phyloP scores from a whole-genome alignment of 2,329 filamentous ascomycete genomes.

The Rutstroemia sp. region DNA sequence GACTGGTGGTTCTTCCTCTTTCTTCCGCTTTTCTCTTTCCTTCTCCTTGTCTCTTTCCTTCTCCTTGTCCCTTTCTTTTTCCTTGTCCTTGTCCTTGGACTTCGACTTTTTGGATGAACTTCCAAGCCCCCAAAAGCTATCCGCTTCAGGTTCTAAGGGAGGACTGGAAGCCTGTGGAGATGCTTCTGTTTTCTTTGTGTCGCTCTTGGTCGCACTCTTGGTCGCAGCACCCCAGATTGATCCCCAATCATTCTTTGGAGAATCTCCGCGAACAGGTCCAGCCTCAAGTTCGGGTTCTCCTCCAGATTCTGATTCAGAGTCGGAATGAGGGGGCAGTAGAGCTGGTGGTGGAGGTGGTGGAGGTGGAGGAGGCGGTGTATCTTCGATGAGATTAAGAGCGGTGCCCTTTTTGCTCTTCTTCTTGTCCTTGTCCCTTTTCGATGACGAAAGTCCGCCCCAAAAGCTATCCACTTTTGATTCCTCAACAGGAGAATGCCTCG shows the following conservation, averaged over 20 bases:
- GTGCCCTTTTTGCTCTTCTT: slow-evolving; percentile 32
- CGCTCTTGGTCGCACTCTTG: slow-evolving; percentile 29
- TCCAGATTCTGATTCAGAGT: background rate
- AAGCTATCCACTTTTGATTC: slow-evolving; percentile 38
- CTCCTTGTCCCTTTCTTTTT: slow-evolving; percentile 40
- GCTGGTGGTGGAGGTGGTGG: background rate
- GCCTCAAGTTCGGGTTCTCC: slow-evolving; percentile 17
- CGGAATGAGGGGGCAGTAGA: background rate
- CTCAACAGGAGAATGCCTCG: slow-evolving; percentile 37
- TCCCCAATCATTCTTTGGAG: slow-evolving; percentile 6
- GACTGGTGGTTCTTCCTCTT: slow-evolving; percentile 29
- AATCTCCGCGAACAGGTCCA: slow-evolving; percentile 8
- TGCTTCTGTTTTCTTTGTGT: slow-evolving; percentile 37
- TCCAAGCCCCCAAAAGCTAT: slow-evolving; percentile 31
- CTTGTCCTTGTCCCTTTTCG: background rate
- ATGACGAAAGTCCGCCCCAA: slow-evolving; percentile 18
- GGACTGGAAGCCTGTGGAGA: slow-evolving; percentile 43
- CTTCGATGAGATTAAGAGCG: slow-evolving; percentile 30
- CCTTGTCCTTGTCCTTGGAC: slow-evolving; percentile 33
- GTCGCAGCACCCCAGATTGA: slow-evolving; percentile 34
- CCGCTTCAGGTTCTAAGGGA: slow-evolving; percentile 37
- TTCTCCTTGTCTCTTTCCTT: slow-evolving; percentile 42
- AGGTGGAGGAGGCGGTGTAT: slow-evolving; percentile 10
- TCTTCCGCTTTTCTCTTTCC: slow-evolving; percentile 34
- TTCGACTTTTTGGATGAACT: slow-evolving; percentile 33